A percentile compares a stretch with the other conserved stretches of the same genome.
These are phyloP conservation scores for Zostera marina DNA, from an alignment of 116 monocot genomes.

Conservation along the genomic window DNA sequence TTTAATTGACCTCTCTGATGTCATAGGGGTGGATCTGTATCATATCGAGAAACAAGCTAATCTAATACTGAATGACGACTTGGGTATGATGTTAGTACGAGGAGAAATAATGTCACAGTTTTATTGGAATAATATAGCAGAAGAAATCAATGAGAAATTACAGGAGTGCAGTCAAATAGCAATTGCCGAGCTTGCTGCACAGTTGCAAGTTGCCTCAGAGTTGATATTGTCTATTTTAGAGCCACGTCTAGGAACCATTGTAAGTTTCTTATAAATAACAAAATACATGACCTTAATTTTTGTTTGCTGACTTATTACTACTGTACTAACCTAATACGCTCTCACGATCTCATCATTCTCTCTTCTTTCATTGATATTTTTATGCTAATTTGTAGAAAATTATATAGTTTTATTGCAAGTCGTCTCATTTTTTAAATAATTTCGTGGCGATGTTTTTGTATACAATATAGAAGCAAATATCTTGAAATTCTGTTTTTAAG, in stretches of 20 bases:
- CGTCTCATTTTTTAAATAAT: too few species aligned
- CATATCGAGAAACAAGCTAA: slow-evolving; percentile 69
- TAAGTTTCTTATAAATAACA: slow-evolving; percentile 10
- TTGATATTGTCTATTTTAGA: slow-evolving; percentile 52
- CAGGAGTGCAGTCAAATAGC: slow-evolving; percentile 95
- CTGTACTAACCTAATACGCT: neutral
- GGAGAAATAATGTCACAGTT: slow-evolving; percentile 84
- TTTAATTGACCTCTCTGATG: slow-evolving; percentile 71
- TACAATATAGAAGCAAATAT: too few species aligned
- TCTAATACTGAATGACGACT: slow-evolving; percentile 30
- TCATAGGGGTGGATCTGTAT: slow-evolving; percentile 86
- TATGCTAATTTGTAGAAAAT: too few species aligned
- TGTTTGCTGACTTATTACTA: too few species aligned
- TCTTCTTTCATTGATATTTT: too few species aligned
- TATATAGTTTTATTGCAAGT: too few species aligned
- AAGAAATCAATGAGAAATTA: slow-evolving; percentile 90
- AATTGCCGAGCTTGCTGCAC: slow-evolving; percentile 82
- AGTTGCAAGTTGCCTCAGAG: slow-evolving; percentile 79
- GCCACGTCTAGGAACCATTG: slow-evolving; percentile 59
- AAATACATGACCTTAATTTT: too few species aligned
- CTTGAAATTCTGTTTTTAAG: neutral
- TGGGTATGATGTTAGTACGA: slow-evolving; percentile 56
- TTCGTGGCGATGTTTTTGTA: neutral
- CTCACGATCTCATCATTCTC: neutral
- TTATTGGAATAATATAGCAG: slow-evolving; percentile 77